Evolutionary conservation across 2,329 filamentous ascomycete species (phyloP).

Genomic region (Verticillium albo-atrum): DNA sequence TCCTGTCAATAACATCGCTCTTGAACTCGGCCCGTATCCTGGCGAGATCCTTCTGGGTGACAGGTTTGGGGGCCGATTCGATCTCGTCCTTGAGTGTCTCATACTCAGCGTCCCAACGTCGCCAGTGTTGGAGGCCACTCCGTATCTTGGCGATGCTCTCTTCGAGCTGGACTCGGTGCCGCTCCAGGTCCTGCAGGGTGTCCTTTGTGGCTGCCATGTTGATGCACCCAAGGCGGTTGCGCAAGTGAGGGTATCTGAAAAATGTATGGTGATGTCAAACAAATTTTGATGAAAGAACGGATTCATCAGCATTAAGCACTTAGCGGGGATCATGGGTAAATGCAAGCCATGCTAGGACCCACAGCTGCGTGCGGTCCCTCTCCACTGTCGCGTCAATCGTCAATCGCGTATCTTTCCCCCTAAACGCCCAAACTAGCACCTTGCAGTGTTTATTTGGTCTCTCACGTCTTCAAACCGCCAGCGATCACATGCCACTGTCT

Average conservation of each 20-base stretch:
- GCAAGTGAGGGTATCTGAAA: background rate
- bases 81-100: conserved; percentile 84
- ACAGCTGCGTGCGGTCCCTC: background rate
- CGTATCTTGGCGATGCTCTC: conserved; percentile 69
- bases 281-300: background rate
- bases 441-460: too few species aligned
- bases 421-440: too few species aligned
- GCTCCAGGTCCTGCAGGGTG: conserved; percentile 65
- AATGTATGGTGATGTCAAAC: background rate
- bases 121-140: conserved; percentile 80
- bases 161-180: conserved; percentile 71
- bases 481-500: background rate
- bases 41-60: conserved; percentile 50
- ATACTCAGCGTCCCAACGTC: conserved; percentile 87
- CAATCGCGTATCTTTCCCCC: background rate
- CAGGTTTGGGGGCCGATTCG: conserved; percentile 43
- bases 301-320: background rate
- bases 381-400: background rate
- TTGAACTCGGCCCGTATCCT: conserved; percentile 55
- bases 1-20: conserved; percentile 57
- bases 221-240: background rate
- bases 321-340: background rate
- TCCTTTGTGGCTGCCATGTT: conserved; percentile 39
- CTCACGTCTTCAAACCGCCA: background rate
- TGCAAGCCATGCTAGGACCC: background rate